Conservation (phyloP, 805 yeast species). For the Priceomyces haplophilus region DNA sequence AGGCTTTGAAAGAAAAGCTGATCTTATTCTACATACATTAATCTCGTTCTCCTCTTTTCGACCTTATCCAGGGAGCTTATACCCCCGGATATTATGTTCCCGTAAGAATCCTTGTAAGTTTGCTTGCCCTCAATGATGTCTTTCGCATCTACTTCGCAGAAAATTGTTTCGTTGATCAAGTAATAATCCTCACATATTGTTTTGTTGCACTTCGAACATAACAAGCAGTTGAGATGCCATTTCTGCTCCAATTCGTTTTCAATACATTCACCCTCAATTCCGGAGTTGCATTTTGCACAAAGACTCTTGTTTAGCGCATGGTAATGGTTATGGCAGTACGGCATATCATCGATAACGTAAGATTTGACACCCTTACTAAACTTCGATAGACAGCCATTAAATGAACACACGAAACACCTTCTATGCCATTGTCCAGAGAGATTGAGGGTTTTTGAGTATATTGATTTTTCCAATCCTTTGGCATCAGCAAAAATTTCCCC, state of each 20-base stretch:
- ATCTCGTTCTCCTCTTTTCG: constrained; percentile 43
- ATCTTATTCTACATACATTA: constrained; percentile 35
- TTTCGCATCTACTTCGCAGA: constrained; percentile 50
- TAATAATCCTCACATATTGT: constrained; percentile 54
- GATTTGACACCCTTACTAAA: constrained; percentile 63
- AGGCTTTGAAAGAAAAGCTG: neutral
- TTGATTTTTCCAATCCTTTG: constrained; percentile 49
- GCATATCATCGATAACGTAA: constrained; percentile 74
- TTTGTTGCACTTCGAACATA: constrained; percentile 58
- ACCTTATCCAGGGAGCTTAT: constrained; percentile 30
- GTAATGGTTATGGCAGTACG: constrained; percentile 77
- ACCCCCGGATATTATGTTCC: constrained; percentile 19
- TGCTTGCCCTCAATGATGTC: constrained; percentile 24
- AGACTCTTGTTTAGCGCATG: constrained; percentile 73
- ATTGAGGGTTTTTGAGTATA: constrained; percentile 83
- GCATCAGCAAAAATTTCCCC: constrained; percentile 43
- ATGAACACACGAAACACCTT: constrained; percentile 71
- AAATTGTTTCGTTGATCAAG: constrained; percentile 44
- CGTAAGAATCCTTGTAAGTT: constrained; percentile 18
- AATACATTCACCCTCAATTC: constrained; percentile 89
- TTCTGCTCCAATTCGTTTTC: constrained; percentile 69
- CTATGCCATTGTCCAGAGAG: constrained; percentile 94
- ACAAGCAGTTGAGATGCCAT: constrained; percentile 73
- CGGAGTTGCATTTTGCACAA: constrained; percentile 66
- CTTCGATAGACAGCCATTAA: constrained; percentile 47